phyloP scores from a whole-genome alignment of 1,284 basidiomycete species.

The Vanrija humicola region DNA sequence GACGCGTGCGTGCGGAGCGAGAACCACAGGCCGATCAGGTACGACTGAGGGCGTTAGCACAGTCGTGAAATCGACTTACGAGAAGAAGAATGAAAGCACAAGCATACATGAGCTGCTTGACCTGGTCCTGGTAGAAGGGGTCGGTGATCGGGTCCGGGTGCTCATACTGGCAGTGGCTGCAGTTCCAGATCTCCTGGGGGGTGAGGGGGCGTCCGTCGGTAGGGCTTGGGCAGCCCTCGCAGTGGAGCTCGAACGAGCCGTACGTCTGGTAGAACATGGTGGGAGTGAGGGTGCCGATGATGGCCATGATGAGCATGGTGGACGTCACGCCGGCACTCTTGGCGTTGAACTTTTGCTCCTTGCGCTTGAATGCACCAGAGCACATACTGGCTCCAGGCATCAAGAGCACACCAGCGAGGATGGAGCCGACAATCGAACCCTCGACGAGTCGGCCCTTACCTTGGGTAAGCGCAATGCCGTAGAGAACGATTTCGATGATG shows the following conservation, averaged over 20 bases:
- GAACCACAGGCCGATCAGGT: conserved; percentile 97
- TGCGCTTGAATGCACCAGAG: conserved; percentile 82
- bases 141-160: conserved; percentile 89
- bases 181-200: conserved; percentile 66
- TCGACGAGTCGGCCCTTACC: conserved; percentile 92
- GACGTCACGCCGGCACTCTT: conserved; percentile 97
- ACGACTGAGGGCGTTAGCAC: conserved; percentile 61
- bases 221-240: conserved; percentile 73
- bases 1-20: conserved; percentile 95
- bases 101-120: conserved; percentile 90
- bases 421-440: conserved; percentile 90
- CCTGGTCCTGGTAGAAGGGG: conserved; percentile 93
- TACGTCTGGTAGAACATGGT: conserved; percentile 99
- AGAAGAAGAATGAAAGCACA: conserved; percentile 86
- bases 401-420: conserved; percentile 89
- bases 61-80: conserved; percentile 55
- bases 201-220: conserved; percentile 25
- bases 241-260: conserved; percentile 91
- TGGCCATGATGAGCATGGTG: conserved; percentile 99
- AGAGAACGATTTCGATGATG: conserved; percentile 95
- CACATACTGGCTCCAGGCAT: conserved; percentile 99
- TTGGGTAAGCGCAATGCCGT: conserved; percentile 80
- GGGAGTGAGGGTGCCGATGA: conserved; percentile 92
- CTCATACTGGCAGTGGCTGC: conserved; percentile 89
- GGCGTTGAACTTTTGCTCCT: conserved; percentile 98